Percentiles rank a stretch among this genome's conserved stretches.
These are phyloP conservation scores for Thinopyrum obtusiflorum DNA, from an alignment of 202 grass and related monocot species.

Conservation along the genomic window DNA sequence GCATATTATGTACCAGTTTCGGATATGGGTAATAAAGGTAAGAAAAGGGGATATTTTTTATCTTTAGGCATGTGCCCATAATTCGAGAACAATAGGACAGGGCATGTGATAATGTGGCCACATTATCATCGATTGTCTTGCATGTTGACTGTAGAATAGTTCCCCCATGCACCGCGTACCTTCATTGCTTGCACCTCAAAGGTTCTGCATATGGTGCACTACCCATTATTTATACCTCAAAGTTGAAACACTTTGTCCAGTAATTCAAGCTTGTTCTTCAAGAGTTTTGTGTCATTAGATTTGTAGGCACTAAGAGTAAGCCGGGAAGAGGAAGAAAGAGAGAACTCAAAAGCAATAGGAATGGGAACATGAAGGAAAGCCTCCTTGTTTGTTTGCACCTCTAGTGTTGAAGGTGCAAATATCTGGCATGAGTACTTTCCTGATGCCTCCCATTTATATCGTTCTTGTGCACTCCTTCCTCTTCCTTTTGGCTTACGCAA, in stretches of 20 bases:
- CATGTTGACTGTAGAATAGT: neutral
- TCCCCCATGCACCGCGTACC: neutral
- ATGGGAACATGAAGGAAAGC: neutral
- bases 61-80: neutral
- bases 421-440: neutral
- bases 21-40: neutral
- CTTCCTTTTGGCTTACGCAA: neutral
- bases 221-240: neutral
- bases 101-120: neutral
- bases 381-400: neutral
- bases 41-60: neutral
- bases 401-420: neutral
- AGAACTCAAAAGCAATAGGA: neutral
- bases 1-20: neutral
- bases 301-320: neutral
- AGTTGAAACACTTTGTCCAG: neutral
- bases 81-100: neutral
- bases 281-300: neutral
- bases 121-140: neutral
- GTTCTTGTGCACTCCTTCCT: neutral
- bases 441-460: neutral
- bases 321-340: neutral
- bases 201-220: neutral
- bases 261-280: neutral
- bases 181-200: neutral